Base-by-base conservation (phyloP, 2,329 filamentous ascomycete genomes). In the Cercospora sesami region DNA sequence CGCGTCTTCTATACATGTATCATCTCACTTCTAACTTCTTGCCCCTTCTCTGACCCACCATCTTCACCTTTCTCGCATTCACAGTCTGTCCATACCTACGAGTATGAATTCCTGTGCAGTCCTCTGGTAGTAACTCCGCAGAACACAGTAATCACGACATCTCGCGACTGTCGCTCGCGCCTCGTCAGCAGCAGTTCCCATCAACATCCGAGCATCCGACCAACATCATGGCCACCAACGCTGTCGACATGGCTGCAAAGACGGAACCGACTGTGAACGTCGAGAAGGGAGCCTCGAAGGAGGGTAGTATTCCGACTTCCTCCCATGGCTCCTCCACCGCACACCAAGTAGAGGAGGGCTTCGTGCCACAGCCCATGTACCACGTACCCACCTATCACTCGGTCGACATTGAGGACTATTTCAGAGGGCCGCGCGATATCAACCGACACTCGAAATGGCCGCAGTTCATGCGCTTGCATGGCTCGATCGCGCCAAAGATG, bases 381-480 rank as follows among this genome's bases (percentile, higher is more conserved):
- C 66, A 68, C 42, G 55, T 62, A 28, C 64, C 65, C 2, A 72
- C 69, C 4, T 67, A 70, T 12, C 73, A 73, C 51, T 62, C 63
- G n/a, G 67, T 75, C 14, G 73, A 76, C 33, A 68, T 77, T 53
- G 75, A 76, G 60, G 73, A 76, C 67, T 76, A 76, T 64, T 77
- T 72, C 55, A 53, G 62, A 62, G 71, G 69, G 21, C 91, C 91
- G 60, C 86, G 89, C 69, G 88, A 93, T 77, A 86, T 92, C 71
- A 84, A 87, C 67, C 87, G 87, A 74, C 90, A 93, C 79, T 92
- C 90, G 21, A 93, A 91, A 83, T 89, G 90, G 85, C 91, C 91
- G 18, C 86, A 88, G 70, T 90, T 93, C 77, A 80, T 94, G 77
- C 89, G 90, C 67, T 84, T 94, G 81, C 90, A 92, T 77, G 91